phyloP scores from a whole-genome alignment of 2,329 filamentous ascomycete genomes.

The Microthyrium microscopicum region DNA sequence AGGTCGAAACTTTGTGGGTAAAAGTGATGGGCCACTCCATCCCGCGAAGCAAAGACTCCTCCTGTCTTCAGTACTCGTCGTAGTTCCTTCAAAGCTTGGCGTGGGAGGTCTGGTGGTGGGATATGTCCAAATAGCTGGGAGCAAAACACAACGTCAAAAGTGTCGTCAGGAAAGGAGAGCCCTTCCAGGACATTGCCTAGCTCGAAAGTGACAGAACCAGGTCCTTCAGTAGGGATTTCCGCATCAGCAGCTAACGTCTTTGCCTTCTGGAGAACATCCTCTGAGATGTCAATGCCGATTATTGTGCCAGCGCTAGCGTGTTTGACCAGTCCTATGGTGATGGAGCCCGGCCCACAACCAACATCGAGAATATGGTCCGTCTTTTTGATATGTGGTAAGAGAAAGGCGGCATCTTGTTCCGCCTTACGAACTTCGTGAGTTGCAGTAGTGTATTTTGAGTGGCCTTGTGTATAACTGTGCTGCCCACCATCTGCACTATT shows the following conservation, averaged over 20 bases:
- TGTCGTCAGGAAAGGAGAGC: conserved; percentile 26
- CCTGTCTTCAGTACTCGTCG: conserved; percentile 34
- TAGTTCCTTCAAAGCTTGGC: conserved; percentile 36
- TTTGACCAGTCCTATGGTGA: conserved; percentile 26
- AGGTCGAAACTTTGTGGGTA: conserved; percentile 1
- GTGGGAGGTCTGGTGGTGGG: conserved; percentile 29
- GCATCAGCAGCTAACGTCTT: conserved; percentile 10
- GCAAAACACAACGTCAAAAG: conserved; percentile 43
- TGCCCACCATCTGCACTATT: too few species aligned
- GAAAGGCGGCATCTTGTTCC: conserved; percentile 3
- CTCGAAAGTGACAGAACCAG: conserved; percentile 24
- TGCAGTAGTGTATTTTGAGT: background rate
- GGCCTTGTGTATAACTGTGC: conserved; percentile 2
- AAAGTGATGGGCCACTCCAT: conserved; percentile 8
- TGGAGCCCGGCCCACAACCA: conserved; percentile 32
- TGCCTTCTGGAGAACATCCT: conserved; percentile 26
- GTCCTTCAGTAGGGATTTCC: conserved; percentile 16
- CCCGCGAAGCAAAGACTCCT: conserved; percentile 34
- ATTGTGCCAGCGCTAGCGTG: conserved; percentile 27
- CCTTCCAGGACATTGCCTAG: conserved; percentile 24
- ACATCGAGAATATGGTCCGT: conserved; percentile 25
- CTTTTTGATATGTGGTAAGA: conserved; percentile 6
- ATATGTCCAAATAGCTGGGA: conserved; percentile 44
- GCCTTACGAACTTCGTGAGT: conserved; percentile 5
- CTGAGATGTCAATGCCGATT: conserved; percentile 28